Base-by-base conservation (phyloP, 2,329 filamentous ascomycete genomes). In the Botrytis pseudocinerea region DNA sequence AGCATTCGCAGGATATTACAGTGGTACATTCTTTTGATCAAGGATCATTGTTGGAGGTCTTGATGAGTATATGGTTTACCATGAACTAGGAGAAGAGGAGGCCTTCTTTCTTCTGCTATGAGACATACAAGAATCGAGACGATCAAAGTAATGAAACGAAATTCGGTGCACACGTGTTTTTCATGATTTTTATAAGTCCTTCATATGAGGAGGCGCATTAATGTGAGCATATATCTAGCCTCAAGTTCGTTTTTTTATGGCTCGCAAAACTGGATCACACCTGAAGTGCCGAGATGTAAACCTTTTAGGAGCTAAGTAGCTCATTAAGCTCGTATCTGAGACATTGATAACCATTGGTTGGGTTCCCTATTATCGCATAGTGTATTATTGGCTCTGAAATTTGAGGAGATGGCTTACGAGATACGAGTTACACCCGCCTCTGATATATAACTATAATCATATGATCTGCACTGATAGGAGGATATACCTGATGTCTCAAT, bases 1-100 rank as follows among this genome's bases (percentile, higher is more conserved):
- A n/a, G 69, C 42, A 7, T 62, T 73, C 8, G 61, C 70, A 66
- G 61, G 32, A n/a, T 20, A 22, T 7, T 71, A 54, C 2, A 44
- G 20, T 12, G 69, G 61, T 8, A 65, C 46, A 54, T 71, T 71
- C 40, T 71, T 70, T 28, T 70, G 32, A 63, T 51, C 48, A 54
- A 2, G 7, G 48, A 54, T 16, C 48, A 7, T 51, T 12, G 0
- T 51, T 51, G 25, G 12, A 54, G 48, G 2, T n/a, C 25, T 51
- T 2, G 14, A n/a, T 51, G 25, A 51, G 48, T 51, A 3, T 7
- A n/a, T n/a, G 10, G 25, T 25, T n/a, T n/a, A 25, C 10, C 10
- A n/a, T 10, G 2, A 22, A 51, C 10, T 51, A 1, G 4, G 22
- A 48, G 4, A 51, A 10, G 25, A 14, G 25, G 48, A 51, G 10